These are phyloP conservation scores for Thamnidium elegans DNA, from an alignment of 192 early-diverging fungal genomes.

Conservation along the genomic window DNA sequence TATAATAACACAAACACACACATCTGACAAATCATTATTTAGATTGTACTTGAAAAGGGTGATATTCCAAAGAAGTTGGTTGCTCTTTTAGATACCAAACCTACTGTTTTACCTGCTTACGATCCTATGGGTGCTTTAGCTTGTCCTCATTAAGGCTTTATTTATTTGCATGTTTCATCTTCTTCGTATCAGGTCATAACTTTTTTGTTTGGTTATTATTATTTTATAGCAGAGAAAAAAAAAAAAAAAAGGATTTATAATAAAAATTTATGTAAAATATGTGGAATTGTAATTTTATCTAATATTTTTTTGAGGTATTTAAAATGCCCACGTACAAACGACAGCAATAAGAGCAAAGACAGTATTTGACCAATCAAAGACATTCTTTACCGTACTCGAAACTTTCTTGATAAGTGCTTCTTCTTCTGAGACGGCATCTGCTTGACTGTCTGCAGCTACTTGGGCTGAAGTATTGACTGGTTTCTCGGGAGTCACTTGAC, in stretches of 20 bases:
- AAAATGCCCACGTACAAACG: not conserved
- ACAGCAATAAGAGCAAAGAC: not conserved
- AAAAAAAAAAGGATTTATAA: too few relatives aligned
- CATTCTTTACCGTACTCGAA: not conserved
- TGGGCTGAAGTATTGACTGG: not conserved
- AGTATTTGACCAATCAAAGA: constrained; percentile 1
- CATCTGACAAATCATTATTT: constrained; percentile 1
- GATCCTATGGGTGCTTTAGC: constrained; percentile 78
- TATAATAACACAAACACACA: not conserved
- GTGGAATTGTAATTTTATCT: too few relatives aligned
- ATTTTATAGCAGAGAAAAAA: too few relatives aligned
- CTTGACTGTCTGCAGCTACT: not conserved
- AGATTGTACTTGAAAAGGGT: constrained; percentile 70
- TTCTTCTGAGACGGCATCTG: not conserved
- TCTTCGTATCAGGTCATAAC: too few relatives aligned
- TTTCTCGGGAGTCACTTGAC: constrained; percentile 38
- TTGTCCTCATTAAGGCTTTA: too few relatives aligned
- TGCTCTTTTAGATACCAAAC: constrained; percentile 60
- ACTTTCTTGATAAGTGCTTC: not conserved
- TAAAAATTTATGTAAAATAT: too few relatives aligned
- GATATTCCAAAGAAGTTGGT: constrained; percentile 57
- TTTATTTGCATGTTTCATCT: too few relatives aligned
- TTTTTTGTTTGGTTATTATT: too few relatives aligned
- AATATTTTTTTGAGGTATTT: not conserved
- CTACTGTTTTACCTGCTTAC: constrained; percentile 68